phyloP scores from a whole-genome alignment of 257 asterid species.

The Nicotiana attenuata region DNA sequence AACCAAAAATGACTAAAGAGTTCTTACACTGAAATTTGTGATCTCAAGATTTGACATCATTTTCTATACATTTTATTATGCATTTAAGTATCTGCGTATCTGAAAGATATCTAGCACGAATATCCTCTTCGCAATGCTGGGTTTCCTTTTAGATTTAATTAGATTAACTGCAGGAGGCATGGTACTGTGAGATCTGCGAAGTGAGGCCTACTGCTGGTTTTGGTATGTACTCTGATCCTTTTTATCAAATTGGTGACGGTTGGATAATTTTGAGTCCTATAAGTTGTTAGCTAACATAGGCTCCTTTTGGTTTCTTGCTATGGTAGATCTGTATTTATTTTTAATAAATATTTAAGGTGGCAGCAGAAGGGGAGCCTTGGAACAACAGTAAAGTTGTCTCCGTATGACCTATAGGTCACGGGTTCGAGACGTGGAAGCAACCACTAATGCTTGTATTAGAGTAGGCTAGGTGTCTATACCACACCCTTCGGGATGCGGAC shows the following conservation, averaged over 20 bases:
- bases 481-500: too few relatives aligned
- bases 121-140: not conserved
- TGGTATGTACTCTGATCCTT: conserved; percentile 11
- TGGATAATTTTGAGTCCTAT: not conserved
- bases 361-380: not conserved
- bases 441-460: not conserved
- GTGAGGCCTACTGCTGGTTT: conserved; percentile 24
- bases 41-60: not conserved
- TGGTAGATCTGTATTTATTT: not conserved
- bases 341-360: not conserved
- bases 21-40: not conserved
- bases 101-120: not conserved
- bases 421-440: not conserved
- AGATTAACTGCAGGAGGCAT: conserved; percentile 19
- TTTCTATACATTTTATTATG: not conserved
- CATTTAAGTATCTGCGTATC: not conserved
- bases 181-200: conserved; percentile 27
- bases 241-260: not conserved
- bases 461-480: too few relatives aligned
- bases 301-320: not conserved
- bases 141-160: not conserved
- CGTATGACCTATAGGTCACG: not conserved
- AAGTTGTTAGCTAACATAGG: not conserved
- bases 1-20: not conserved
- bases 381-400: not conserved